A percentile compares a stretch with the other conserved stretches of the same genome.
Conservation (phyloP, 2,329 filamentous ascomycete species). For the Ambrosiella xylebori region DNA sequence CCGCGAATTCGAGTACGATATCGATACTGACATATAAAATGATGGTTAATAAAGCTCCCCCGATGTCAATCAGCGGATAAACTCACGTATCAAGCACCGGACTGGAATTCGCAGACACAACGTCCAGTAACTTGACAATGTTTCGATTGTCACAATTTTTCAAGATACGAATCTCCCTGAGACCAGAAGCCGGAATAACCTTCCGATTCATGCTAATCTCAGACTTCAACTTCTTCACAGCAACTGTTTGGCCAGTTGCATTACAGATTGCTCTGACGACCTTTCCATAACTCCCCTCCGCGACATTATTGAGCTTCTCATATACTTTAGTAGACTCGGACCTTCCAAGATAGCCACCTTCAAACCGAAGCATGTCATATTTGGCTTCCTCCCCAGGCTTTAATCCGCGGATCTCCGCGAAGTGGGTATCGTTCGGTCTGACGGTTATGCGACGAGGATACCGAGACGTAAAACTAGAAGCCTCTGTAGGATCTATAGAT, state of each 20-base stretch:
- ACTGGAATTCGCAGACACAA: conserved; percentile 56
- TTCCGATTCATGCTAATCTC: conserved; percentile 27
- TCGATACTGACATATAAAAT: conserved; percentile 44
- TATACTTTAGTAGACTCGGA: conserved; percentile 43
- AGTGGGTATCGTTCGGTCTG: conserved; percentile 19
- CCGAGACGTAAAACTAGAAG: conserved; percentile 21
- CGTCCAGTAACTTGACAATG: conserved; percentile 65
- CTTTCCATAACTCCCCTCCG: conserved; percentile 92
- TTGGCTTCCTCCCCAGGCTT: conserved; percentile 25
- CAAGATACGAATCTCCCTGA: conserved; percentile 86
- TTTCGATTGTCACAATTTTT: conserved; percentile 66
- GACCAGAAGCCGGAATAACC: conserved; percentile 66
- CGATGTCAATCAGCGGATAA: conserved; percentile 3
- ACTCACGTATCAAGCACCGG: conserved; percentile 35
- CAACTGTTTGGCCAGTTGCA: conserved; percentile 62
- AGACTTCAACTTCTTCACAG: conserved; percentile 78
- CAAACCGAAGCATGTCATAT: conserved; percentile 47
- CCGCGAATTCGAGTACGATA: conserved; percentile 91
- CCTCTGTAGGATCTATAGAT: too few relatives aligned
- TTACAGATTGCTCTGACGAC: conserved; percentile 70
- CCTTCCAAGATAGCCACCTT: conserved; percentile 46
- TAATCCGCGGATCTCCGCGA: conserved; percentile 13
- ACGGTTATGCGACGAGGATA: conserved; percentile 40
- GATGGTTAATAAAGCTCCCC: neutral
- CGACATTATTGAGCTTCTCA: conserved; percentile 87